Base-by-base conservation (phyloP, 2,329 filamentous ascomycete species). In the Aspergillus sp. region DNA sequence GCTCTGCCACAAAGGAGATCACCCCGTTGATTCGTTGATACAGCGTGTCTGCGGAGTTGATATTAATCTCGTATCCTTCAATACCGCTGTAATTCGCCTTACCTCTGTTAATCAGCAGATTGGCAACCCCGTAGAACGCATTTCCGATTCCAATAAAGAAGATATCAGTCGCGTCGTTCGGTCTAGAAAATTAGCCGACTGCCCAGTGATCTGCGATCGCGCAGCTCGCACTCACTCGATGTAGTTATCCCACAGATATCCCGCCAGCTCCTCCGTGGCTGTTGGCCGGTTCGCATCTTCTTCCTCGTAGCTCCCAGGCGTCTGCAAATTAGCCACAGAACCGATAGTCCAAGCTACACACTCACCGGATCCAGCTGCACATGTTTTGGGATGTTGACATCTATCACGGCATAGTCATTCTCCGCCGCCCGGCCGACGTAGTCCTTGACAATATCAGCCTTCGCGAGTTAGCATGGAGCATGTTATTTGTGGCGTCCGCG, bases 191-290 rank as follows among this genome's bases (percentile, higher is more conserved):
- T 16, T 15, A n/a, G 15, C 20, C 11, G 10, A 14, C 12, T 30
- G 15, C 11, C 13, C 15, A 7, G 7, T 14, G 15, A 16, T 30
- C 8, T 5, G 20, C 6, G 17, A 12, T 13, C 12, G 13, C n/a
- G 17, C 20, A 24, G 7, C 4, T 22, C 15, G 15, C 10, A 45
- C 66, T 47, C 58, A 75, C 66, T 94, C 84, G 13, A 98, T 77
- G 52, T 95, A 95, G 53, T 98, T 98, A 48, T 95, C 88, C 91
- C 91, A 98, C 10, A 98, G 67, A 51, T 94, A 96, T 39, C 74
- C 78, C 4, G 89, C 76, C 8, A 95, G 66, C 39, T 89, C 79
- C 40, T 82, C 77, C 0, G 70, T 72, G 33, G 68, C 67, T 15
- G 55, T 55, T 39, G 75, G 78, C 56, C 75, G 74, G 34, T 53